These are phyloP conservation scores for Diaporthe australafricana DNA, from an alignment of 2,329 filamentous ascomycete species.

Conservation along the genomic window DNA sequence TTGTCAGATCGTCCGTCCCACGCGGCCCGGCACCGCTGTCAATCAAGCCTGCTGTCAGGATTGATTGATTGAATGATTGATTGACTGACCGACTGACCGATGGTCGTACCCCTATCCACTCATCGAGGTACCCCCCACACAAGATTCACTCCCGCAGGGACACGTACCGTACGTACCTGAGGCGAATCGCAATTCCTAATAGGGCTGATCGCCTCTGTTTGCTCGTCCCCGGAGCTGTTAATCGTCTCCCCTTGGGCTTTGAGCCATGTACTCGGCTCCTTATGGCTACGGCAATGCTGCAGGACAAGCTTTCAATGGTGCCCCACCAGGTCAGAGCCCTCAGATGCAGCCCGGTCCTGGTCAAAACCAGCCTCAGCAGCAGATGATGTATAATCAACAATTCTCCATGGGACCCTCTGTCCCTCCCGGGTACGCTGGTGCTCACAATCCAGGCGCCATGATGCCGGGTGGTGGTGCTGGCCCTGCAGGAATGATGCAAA, in stretches of 20 bases:
- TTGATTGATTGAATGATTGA: slow-evolving; percentile 19
- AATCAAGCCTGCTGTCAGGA: slow-evolving; percentile 31
- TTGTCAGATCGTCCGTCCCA: slow-evolving; percentile 36
- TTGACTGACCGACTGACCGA: slow-evolving; percentile 17
- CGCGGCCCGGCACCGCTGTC: slow-evolving; percentile 36
- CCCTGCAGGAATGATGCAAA: slow-evolving; percentile 73
- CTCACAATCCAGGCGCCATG: slow-evolving; percentile 58
- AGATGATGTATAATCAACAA: slow-evolving; percentile 72
- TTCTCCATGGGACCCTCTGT: slow-evolving; percentile 65
- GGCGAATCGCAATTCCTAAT: slow-evolving; percentile 34
- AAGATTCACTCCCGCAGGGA: slow-evolving; percentile 32
- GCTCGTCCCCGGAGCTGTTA: slow-evolving; percentile 28
- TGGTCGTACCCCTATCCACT: slow-evolving; percentile 36
- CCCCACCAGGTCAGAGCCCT: slow-evolving; percentile 59
- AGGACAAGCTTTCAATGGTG: slow-evolving; percentile 64
- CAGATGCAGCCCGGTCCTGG: slow-evolving; percentile 58
- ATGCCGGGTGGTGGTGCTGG: slow-evolving; percentile 65
- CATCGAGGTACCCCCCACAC: slow-evolving; percentile 38
- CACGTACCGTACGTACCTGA: slow-evolving; percentile 35
- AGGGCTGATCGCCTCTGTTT: slow-evolving; percentile 34
- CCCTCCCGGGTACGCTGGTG: slow-evolving; percentile 58
- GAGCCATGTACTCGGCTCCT: slow-evolving; percentile 66
- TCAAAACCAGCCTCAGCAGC: slow-evolving; percentile 59
- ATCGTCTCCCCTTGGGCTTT: slow-evolving; percentile 28
- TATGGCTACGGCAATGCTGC: slow-evolving; percentile 67